Percentiles rank a stretch among this genome's conserved stretches.
Conservation (phyloP, 306 rosid genomes). For the apple (Malus domestica) region ASM211411v1 NC_041804.1:8868501-8869000, state of each 20-base stretch:
- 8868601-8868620: conserved; percentile 72
- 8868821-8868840: background rate
- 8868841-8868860: background rate
- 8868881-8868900: conserved; percentile 13
- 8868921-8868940: conserved; percentile 27
- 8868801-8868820: background rate
- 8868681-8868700: background rate
- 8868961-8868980: conserved; percentile 66
- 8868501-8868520: conserved; percentile 19
- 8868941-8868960: conserved; percentile 33
- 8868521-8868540: background rate
- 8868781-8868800: background rate
- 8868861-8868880: background rate
- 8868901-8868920: conserved; percentile 25
- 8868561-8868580: conserved; percentile 77
- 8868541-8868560: conserved; percentile 22
- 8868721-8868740: background rate
- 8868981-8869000: conserved; percentile 51
- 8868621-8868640: conserved; percentile 52
- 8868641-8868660: conserved; percentile 25
- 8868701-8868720: background rate
- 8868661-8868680: conserved; percentile 4
- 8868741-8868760: background rate
- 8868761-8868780: background rate
- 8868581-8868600: conserved; percentile 60